A percentile compares a stretch with the other conserved stretches of the same genome.
These are phyloP conservation scores for Pistacia integerrima DNA, from an alignment of 345 rosid genomes.

Conservation along the genomic window DNA sequence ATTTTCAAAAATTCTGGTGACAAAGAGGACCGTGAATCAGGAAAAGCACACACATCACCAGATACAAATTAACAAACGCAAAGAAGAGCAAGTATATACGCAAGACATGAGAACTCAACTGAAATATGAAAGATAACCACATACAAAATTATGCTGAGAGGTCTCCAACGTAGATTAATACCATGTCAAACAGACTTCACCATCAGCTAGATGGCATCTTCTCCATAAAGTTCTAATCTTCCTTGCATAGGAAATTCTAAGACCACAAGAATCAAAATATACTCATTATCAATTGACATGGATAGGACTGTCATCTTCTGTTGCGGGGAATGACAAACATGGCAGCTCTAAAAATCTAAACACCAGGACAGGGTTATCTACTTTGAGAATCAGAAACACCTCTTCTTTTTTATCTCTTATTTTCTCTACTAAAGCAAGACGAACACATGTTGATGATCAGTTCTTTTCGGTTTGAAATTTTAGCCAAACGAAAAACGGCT, in stretches of 20 bases:
- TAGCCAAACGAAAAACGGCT: background rate
- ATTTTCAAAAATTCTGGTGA: too few relatives aligned
- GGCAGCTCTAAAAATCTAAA: background rate
- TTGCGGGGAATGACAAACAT: background rate
- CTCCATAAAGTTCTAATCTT: background rate
- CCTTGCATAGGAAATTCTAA: background rate
- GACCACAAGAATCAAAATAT: background rate
- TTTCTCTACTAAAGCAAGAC: background rate
- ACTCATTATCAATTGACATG: background rate
- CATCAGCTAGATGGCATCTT: background rate
- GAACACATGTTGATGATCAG: background rate
- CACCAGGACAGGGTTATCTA: background rate
- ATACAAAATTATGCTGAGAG: background rate
- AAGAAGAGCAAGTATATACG: background rate
- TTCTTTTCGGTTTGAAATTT: background rate
- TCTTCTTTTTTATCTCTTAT: background rate
- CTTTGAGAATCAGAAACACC: background rate
- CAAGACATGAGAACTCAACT: background rate
- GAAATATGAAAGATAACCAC: background rate
- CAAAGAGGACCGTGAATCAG: background rate
- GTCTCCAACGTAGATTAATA: background rate
- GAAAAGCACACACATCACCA: background rate
- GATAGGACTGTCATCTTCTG: background rate
- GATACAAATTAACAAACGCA: background rate
- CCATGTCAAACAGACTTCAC: background rate